phyloP scores from a whole-genome alignment of 768 basidiomycete species.

The Pulveroboletus ravenelii region DNA sequence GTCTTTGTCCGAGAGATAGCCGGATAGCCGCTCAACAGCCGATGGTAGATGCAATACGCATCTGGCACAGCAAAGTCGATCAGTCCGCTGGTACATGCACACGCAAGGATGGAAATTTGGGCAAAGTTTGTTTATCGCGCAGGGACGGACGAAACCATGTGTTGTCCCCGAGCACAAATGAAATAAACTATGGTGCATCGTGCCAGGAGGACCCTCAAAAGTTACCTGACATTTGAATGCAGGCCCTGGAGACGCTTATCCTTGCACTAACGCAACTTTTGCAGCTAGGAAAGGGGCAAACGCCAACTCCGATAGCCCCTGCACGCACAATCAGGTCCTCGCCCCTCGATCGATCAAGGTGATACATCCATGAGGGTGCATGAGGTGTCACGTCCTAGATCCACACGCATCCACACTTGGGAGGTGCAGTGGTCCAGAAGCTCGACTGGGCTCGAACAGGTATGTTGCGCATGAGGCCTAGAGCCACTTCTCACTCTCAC shows the following conservation, averaged over 20 bases:
- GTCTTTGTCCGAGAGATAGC: neutral
- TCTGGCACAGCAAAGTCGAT: neutral
- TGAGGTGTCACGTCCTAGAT: conserved; percentile 6
- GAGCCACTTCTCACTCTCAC: neutral
- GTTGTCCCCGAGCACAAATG: neutral
- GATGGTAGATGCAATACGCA: neutral
- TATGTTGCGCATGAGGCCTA: conserved; percentile 15
- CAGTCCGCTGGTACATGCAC: neutral
- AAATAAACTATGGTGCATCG: neutral
- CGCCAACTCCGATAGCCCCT: neutral
- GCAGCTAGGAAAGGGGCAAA: neutral
- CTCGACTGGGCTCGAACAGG: conserved; percentile 2
- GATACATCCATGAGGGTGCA: conserved; percentile 6
- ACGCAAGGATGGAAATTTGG: neutral
- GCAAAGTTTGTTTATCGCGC: neutral
- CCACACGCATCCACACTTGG: neutral
- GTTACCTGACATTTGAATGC: neutral
- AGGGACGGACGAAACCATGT: neutral
- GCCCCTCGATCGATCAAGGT: conserved; percentile 6
- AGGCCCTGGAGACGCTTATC: neutral
- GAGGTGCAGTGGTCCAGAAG: neutral
- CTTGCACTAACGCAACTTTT: neutral
- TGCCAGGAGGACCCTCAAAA: neutral
- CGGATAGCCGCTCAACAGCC: neutral
- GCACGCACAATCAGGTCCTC: neutral